Percentiles rank a stretch among this genome's conserved stretches.
Evolutionary conservation across 1,139 yeast genomes (phyloP).

Genomic region (Pichia kudriavzevii): DNA sequence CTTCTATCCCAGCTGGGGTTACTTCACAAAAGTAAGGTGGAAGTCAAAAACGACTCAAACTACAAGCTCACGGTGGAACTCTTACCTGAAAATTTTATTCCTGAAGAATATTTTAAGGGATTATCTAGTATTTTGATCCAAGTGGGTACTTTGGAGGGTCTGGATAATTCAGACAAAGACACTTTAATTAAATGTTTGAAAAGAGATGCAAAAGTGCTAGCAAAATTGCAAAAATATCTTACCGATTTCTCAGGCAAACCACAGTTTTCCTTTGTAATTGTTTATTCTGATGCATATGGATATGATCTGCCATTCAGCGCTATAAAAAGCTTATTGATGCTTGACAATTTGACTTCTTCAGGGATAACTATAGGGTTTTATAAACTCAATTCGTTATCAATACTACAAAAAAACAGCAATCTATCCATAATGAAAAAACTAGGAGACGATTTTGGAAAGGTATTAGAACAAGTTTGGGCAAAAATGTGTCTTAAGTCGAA

Average conservation of each 20-base stretch:
- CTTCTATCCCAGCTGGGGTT: too few species aligned
- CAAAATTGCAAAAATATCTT: constrained; percentile 35
- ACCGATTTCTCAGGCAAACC: constrained; percentile 31
- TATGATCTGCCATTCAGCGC: constrained; percentile 3
- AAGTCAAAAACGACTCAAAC: too few species aligned
- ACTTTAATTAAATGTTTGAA: constrained; percentile 19
- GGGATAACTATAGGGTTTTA: constrained; percentile 11
- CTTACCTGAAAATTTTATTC: constrained; percentile 35
- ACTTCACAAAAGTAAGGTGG: too few species aligned
- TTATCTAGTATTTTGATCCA: constrained; percentile 39
- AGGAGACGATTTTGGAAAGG: constrained; percentile 2
- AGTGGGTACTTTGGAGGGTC: constrained; percentile 32
- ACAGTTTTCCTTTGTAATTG: constrained; percentile 17
- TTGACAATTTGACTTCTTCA: constrained; percentile 1
- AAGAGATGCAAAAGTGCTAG: constrained; percentile 33
- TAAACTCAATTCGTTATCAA: constrained; percentile 1
- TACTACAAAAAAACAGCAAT: neutral
- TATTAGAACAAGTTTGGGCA: constrained; percentile 8
- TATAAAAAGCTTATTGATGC: constrained; percentile 5
- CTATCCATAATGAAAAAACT: constrained; percentile 2
- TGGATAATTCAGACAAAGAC: constrained; percentile 26
- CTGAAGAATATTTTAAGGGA: constrained; percentile 33
- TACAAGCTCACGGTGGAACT: too few species aligned
- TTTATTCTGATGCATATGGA: constrained; percentile 12
- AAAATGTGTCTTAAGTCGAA: neutral